Conservation (phyloP, 2,329 filamentous ascomycete genomes). For the Sporothrix euskadiensis region DNA sequence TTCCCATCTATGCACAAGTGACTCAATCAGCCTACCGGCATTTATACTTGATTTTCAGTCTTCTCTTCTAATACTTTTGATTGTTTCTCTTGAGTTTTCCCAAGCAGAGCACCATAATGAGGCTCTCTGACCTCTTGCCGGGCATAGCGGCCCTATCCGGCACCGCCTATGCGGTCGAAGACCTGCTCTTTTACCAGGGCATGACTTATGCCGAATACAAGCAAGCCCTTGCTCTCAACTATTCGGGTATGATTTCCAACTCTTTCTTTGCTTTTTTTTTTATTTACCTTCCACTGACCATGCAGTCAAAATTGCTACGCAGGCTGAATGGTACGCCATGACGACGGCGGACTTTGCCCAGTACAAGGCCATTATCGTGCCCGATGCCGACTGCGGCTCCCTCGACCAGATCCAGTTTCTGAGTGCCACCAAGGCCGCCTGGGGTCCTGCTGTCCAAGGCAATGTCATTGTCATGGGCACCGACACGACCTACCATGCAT, state of each 20-base stretch:
- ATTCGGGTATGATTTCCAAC: constrained; percentile 29
- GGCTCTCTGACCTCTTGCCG: constrained; percentile 14
- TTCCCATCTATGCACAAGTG: not conserved
- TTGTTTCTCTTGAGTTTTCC: not conserved
- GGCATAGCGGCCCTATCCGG: constrained; percentile 26
- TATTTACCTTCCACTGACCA: not conserved
- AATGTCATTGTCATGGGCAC: constrained; percentile 48
- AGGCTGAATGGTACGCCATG: constrained; percentile 31
- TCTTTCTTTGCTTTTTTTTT: not conserved
- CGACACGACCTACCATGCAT: constrained; percentile 41
- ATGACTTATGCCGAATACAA: constrained; percentile 36
- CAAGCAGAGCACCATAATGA: not conserved
- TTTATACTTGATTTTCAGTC: not conserved
- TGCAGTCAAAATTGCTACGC: constrained; percentile 29
- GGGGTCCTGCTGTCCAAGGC: constrained; percentile 45
- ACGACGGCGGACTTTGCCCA: constrained; percentile 46
- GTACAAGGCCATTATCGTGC: constrained; percentile 49
- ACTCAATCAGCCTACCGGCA: too few species aligned
- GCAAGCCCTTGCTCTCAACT: constrained; percentile 31
- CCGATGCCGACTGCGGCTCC: constrained; percentile 43
- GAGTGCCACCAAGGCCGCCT: constrained; percentile 42
- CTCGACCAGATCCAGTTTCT: constrained; percentile 42
- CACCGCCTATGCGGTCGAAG: constrained; percentile 30
- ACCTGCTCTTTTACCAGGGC: constrained; percentile 35
- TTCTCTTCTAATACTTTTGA: not conserved